Percentiles rank a stretch among this genome's conserved stretches.
Evolutionary conservation across 768 basidiomycete genomes (phyloP).

Genomic region (Rhodotorula kratochvilovae): DNA sequence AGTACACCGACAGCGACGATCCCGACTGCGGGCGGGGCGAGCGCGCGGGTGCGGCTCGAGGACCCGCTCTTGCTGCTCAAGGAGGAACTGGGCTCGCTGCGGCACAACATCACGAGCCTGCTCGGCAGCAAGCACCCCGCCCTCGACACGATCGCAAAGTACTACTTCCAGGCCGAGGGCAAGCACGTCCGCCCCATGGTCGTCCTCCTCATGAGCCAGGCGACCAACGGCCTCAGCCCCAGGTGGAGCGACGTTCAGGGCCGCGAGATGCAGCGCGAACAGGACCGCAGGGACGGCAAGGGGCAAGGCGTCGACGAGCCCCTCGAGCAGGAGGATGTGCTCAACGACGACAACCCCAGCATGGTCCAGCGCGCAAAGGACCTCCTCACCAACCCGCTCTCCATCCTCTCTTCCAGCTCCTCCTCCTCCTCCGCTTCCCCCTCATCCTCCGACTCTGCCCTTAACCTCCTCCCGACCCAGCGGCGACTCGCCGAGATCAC

Average conservation of each 20-base stretch:
- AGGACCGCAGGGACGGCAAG: slow-evolving; percentile 53
- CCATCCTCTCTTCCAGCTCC: slow-evolving; percentile 48
- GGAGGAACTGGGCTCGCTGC: slow-evolving; percentile 67
- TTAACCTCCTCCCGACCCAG: slow-evolving; percentile 71
- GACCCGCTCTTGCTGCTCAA: slow-evolving; percentile 70
- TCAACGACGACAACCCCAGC: slow-evolving; percentile 85
- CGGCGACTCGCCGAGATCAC: slow-evolving; percentile 88
- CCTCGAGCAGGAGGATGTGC: slow-evolving; percentile 70
- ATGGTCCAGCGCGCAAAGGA: slow-evolving; percentile 74
- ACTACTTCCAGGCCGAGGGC: slow-evolving; percentile 81
- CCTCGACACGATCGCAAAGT: slow-evolving; percentile 79
- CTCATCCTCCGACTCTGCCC: slow-evolving; percentile 9
- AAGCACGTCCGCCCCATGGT: slow-evolving; percentile 86
- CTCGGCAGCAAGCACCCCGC: slow-evolving; percentile 85
- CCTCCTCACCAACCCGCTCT: slow-evolving; percentile 55
- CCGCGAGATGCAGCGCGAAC: slow-evolving; percentile 55
- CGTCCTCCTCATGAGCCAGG: slow-evolving; percentile 81
- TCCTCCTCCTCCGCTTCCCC: slow-evolving; percentile 36
- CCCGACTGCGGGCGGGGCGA: slow-evolving; percentile 6
- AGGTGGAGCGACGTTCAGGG: slow-evolving; percentile 56
- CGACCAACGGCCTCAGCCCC: slow-evolving; percentile 81
- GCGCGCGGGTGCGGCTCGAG: slow-evolving; percentile 31
- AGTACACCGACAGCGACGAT: slow-evolving; percentile 3
- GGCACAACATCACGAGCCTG: slow-evolving; percentile 66
- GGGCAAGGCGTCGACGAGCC: slow-evolving; percentile 67